A percentile compares a stretch with the other conserved stretches of the same genome.
These are phyloP conservation scores for Colletotrichum simmondsii DNA, from an alignment of 2,329 filamentous ascomycete species.

Conservation along the genomic window DNA sequence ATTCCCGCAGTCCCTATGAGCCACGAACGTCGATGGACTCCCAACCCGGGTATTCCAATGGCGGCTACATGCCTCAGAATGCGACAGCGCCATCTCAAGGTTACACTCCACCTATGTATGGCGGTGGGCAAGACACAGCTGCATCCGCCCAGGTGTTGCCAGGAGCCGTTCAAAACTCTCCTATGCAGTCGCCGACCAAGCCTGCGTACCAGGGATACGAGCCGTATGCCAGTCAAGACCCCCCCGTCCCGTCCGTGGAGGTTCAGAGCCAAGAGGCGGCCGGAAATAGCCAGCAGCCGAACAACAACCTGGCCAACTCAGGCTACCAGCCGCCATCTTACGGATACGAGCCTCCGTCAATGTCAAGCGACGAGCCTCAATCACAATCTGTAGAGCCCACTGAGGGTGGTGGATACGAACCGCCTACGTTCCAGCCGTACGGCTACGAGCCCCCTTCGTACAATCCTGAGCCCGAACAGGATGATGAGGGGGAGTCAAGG, in stretches of 20 bases:
- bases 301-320: slow-evolving; percentile 36
- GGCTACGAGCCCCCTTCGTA: slow-evolving; percentile 68
- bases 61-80: slow-evolving; percentile 46
- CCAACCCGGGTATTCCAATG: slow-evolving; percentile 41
- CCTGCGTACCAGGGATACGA: slow-evolving; percentile 34
- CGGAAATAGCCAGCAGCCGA: background rate
- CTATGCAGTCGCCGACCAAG: slow-evolving; percentile 22
- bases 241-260: background rate
- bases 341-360: slow-evolving; percentile 62
- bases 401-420: slow-evolving; percentile 63
- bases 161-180: background rate
- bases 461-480: slow-evolving; percentile 60
- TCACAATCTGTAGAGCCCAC: slow-evolving; percentile 42
- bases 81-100: slow-evolving; percentile 41
- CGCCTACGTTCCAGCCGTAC: slow-evolving; percentile 71
- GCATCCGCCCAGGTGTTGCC: background rate
- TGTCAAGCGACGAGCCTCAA: slow-evolving; percentile 44
- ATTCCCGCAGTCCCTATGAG: slow-evolving; percentile 39
- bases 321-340: slow-evolving; percentile 60
- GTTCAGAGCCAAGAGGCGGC: background rate
- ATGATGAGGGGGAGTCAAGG: slow-evolving; percentile 64
- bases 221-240: slow-evolving; percentile 30
- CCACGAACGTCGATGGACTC: slow-evolving; percentile 56
- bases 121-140: background rate
- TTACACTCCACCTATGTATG: slow-evolving; percentile 40